phyloP scores from a whole-genome alignment of 257 asterid species.

The Ilex asprella region DNA sequence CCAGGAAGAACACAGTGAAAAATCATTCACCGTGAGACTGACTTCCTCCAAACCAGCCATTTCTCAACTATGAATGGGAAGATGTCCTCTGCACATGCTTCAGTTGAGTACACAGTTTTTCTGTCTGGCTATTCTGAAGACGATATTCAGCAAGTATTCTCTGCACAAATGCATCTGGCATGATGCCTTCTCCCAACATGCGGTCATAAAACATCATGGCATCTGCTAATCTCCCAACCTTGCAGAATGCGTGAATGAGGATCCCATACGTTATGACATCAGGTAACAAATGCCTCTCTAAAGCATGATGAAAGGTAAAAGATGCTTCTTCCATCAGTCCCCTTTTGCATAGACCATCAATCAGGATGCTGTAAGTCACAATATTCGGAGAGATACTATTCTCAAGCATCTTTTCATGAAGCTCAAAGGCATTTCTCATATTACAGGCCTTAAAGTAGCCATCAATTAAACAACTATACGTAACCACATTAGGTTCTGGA shows the following conservation, averaged over 20 bases:
- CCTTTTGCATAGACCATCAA: slow-evolving; percentile 34
- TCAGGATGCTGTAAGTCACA: slow-evolving; percentile 31
- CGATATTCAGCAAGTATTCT: slow-evolving; percentile 16
- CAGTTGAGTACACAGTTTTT: background rate
- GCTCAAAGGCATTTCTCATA: slow-evolving; percentile 22
- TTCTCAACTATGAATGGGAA: no score
- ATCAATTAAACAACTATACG: slow-evolving; percentile 34
- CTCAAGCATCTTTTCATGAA: slow-evolving; percentile 25
- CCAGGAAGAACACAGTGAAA: no score
- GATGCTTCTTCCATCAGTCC: slow-evolving; percentile 35
- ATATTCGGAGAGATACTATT: slow-evolving; percentile 27
- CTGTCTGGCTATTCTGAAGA: slow-evolving; percentile 8
- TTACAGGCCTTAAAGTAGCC: slow-evolving; percentile 24
- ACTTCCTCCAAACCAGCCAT: no score
- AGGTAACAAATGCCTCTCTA: slow-evolving; percentile 23
- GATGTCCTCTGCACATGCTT: slow-evolving; percentile 6
- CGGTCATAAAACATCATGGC: slow-evolving; percentile 24
- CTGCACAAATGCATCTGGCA: slow-evolving; percentile 23
- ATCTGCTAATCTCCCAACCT: slow-evolving; percentile 24
- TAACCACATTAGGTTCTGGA: slow-evolving; percentile 30
- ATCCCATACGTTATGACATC: slow-evolving; percentile 32
- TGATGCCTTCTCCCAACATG: slow-evolving; percentile 31
- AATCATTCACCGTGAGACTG: no score
- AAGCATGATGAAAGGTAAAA: slow-evolving; percentile 16
- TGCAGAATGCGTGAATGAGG: slow-evolving; percentile 34